These are phyloP conservation scores for Rhizomucor pusillus DNA, from an alignment of 371 early-diverging fungal genomes.

Conservation along the genomic window DNA sequence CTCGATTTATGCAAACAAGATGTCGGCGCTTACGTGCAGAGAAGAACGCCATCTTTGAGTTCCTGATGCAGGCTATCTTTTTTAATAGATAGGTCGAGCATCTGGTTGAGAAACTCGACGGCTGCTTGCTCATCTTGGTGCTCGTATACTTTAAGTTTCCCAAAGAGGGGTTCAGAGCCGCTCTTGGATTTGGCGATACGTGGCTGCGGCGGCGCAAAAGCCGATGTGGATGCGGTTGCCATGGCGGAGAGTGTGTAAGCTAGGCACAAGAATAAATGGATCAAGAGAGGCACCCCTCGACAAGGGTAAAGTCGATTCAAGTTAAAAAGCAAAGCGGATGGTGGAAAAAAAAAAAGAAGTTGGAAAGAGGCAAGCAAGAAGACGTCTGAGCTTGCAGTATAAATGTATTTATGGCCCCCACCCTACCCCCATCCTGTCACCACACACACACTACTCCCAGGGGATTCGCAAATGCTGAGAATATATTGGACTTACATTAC, in stretches of 20 bases:
- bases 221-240: background rate
- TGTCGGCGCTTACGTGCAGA: slow-evolving; percentile 41
- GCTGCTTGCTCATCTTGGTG: slow-evolving; percentile 31
- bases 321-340: no score
- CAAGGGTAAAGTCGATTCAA: no score
- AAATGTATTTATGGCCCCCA: no score
- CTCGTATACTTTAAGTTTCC: slow-evolving; percentile 33
- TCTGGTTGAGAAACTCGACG: slow-evolving; percentile 29
- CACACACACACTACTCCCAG: no score
- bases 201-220: slow-evolving; percentile 5
- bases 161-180: slow-evolving; percentile 28
- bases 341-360: background rate
- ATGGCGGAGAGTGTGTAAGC: background rate
- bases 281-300: background rate
- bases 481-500: no score
- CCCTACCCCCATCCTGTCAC: no score
- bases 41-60: slow-evolving; percentile 42
- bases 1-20: background rate
- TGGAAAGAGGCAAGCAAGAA: background rate
- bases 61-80: slow-evolving; percentile 51
- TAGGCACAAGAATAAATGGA: background rate
- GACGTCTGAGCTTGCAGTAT: no score
- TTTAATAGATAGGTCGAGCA: slow-evolving; percentile 11
- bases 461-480: no score
- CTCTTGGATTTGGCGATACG: slow-evolving; percentile 34